Conservation (phyloP, 1,284 basidiomycete genomes). For the Irpex sp. region DNA sequence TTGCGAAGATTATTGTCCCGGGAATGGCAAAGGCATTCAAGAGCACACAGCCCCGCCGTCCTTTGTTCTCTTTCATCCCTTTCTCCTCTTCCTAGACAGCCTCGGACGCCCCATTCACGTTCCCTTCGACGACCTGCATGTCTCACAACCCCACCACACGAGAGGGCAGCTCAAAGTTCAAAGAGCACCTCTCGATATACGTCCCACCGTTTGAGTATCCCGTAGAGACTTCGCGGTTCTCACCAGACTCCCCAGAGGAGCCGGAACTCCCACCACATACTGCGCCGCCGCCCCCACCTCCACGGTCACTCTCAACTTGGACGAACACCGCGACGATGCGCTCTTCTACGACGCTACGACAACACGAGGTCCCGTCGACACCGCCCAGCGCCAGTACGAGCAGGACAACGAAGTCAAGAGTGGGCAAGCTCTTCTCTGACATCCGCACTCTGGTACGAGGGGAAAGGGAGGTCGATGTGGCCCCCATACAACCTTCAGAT, state of each 20-base stretch:
- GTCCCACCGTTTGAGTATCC: conserved; percentile 28
- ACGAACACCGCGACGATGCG: conserved; percentile 29
- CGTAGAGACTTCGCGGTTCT: conserved; percentile 28
- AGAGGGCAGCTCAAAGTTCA: conserved; percentile 29
- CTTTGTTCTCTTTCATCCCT: conserved; percentile 8
- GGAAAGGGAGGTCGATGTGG: conserved; percentile 31
- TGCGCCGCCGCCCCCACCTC: conserved; percentile 20
- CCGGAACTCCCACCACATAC: background rate
- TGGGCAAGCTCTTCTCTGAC: conserved; percentile 47
- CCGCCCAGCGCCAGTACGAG: conserved; percentile 9
- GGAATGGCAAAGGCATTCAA: conserved; percentile 7
- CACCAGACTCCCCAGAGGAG: conserved; percentile 24
- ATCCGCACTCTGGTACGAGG: conserved; percentile 33
- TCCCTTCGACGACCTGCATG: conserved; percentile 8
- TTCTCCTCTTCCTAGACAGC: background rate
- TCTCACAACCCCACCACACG: conserved; percentile 14
- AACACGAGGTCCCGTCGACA: conserved; percentile 15
- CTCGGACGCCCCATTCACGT: background rate
- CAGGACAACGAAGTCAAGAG: conserved; percentile 26
- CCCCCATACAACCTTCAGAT: conserved; percentile 35
- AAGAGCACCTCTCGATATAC: conserved; percentile 30
- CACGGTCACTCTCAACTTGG: conserved; percentile 29
- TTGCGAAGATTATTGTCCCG: conserved; percentile 7
- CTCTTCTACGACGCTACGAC: conserved; percentile 16
- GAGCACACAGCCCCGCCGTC: background rate